Evolutionary conservation across 805 yeast genomes (phyloP).

Genomic region (Pichia eremophila): DNA sequence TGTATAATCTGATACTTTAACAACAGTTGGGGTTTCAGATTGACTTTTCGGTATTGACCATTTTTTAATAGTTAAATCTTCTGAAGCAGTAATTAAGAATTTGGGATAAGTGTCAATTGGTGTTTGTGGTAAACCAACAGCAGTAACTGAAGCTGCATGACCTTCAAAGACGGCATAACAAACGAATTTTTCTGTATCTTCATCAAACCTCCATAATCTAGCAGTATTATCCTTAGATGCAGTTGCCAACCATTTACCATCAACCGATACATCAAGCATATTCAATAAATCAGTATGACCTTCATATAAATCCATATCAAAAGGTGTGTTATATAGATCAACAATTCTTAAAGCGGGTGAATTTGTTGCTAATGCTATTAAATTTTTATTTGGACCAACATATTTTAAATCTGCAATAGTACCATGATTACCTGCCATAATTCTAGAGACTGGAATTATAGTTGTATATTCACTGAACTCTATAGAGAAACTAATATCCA

Average conservation of each 20-base stretch:
- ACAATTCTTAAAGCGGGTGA: conserved; percentile 80
- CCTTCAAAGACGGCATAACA: conserved; percentile 65
- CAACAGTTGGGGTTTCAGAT: conserved; percentile 15
- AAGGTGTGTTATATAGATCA: conserved; percentile 44
- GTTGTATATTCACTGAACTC: conserved; percentile 21
- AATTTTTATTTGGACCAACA: conserved; percentile 50
- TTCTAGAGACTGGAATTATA: conserved; percentile 36
- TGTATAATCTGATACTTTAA: conserved; percentile 71
- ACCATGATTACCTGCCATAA: conserved; percentile 90
- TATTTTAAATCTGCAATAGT: conserved; percentile 84
- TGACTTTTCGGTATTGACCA: conserved; percentile 59
- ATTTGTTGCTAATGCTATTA: conserved; percentile 84
- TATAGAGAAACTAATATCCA: conserved; percentile 19
- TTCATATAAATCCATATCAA: conserved; percentile 55
- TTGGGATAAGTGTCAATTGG: conserved; percentile 40
- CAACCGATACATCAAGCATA: conserved; percentile 63
- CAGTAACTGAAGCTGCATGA: conserved; percentile 80
- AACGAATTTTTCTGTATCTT: conserved; percentile 29
- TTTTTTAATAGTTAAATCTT: conserved; percentile 75
- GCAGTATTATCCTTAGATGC: conserved; percentile 87
- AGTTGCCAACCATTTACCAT: conserved; percentile 86
- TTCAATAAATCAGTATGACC: conserved; percentile 86
- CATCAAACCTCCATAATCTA: conserved; percentile 66
- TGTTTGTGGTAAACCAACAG: conserved; percentile 63
- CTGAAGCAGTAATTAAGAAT: conserved; percentile 73